Base-by-base conservation (phyloP, 139 green algal species). In the Raphidocelis subcapitata region DNA sequence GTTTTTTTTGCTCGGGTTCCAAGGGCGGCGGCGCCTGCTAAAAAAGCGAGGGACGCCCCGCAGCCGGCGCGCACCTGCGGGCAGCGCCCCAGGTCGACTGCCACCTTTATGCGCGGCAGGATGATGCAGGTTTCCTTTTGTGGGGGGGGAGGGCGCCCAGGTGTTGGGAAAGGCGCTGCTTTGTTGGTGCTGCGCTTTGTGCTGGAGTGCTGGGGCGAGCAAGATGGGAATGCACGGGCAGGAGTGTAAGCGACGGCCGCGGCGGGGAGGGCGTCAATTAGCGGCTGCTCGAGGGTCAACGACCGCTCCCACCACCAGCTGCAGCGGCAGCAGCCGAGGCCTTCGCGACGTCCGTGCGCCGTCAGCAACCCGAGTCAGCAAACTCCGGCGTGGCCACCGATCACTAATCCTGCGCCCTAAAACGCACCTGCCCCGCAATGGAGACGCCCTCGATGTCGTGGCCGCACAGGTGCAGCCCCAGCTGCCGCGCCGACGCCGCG, bases 41-140 rank as follows among this genome's bases (percentile, higher is more conserved):
- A n/a, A n/a, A n/a, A n/a, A n/a, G n/a, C n/a, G n/a, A n/a, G n/a
- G n/a, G n/a, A n/a, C n/a, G n/a, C n/a, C n/a, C n/a, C n/a, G n/a
- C n/a, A n/a, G 62, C 63, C 72, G 8, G 88, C 81, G 24, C 73
- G 73, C 10, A 82, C 73, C 41, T 88, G 77, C 1, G 76, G 88
- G 71, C 90, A 95, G 4, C 90, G 76, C 0, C 88, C 90, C 51
- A 83, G 87, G 78, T 95, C 90, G 69, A 95, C 88, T 2, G 80
- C 75, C 2, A 92, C 32, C n/a, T 85, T 89, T 18, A 83, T 65
- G 20, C 65, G 60, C 20, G 86, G 86, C 1, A 94, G 23, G 46
- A 94, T 93, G 74, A 93, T 82, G 70, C 87, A 87, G 0, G 89
- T 94, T 66, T 94, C 88, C n/a, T n/a, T n/a, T n/a, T n/a, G n/a